Percentiles rank a stretch among this genome's conserved stretches.
phyloP scores from a whole-genome alignment of 306 rosid genomes.

The Benincasa hispida region DNA sequence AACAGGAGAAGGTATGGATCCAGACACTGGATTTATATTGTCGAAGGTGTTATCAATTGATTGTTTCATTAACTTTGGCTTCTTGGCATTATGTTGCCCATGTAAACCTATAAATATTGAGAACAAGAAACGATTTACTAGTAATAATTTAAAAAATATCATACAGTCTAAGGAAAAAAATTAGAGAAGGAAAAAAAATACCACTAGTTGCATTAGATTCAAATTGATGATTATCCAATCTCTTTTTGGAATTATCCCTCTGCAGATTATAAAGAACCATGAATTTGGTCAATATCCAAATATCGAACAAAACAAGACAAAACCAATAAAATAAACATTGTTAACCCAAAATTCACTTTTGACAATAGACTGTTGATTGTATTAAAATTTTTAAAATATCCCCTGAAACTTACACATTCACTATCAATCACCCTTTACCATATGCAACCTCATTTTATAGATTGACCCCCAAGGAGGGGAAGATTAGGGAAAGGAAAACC shows the following conservation, averaged over 20 bases:
- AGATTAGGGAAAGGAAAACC: background rate
- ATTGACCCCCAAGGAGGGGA: background rate
- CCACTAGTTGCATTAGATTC: slow-evolving; percentile 82
- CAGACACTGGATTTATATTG: slow-evolving; percentile 43
- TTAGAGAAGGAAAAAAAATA: slow-evolving; percentile 16
- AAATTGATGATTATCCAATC: slow-evolving; percentile 61
- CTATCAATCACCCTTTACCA: background rate
- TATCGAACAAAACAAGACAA: background rate
- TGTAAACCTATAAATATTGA: slow-evolving; percentile 51
- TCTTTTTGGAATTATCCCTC: slow-evolving; percentile 78
- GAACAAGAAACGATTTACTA: background rate
- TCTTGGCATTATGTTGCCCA: slow-evolving; percentile 60
- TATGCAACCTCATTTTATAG: background rate
- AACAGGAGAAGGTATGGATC: slow-evolving; percentile 90
- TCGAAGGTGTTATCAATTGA: slow-evolving; percentile 63
- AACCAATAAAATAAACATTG: background rate
- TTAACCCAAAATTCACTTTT: background rate
- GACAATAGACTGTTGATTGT: background rate
- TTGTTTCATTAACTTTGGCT: slow-evolving; percentile 63
- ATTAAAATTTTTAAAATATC: background rate
- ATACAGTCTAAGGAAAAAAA: slow-evolving; percentile 8
- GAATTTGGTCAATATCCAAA: slow-evolving; percentile 1
- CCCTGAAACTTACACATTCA: background rate
- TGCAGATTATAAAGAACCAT: slow-evolving; percentile 23
- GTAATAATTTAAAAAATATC: background rate